Conservation (phyloP, 352 stramenopile species). For the Phytopythium vexans region DNA sequence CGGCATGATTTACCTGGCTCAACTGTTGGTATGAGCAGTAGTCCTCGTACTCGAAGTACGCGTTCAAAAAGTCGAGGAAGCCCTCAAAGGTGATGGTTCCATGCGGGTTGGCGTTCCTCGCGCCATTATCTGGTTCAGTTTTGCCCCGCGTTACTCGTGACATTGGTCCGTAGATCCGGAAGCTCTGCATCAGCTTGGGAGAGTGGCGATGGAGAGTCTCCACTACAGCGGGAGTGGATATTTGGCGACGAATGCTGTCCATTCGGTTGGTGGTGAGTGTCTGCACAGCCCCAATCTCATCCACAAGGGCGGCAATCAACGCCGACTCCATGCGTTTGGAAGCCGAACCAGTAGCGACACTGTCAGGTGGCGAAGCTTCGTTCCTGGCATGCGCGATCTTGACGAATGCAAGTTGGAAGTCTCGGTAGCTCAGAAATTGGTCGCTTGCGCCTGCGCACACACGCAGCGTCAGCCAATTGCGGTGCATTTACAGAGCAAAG, state of each 20-base stretch:
- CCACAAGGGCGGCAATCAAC: slow-evolving; percentile 25
- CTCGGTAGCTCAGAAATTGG: slow-evolving; percentile 43
- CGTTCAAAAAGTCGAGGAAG: slow-evolving; percentile 77
- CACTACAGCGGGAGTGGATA: slow-evolving; percentile 40
- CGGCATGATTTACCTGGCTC: slow-evolving; percentile 7
- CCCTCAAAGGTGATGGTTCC: slow-evolving; percentile 55
- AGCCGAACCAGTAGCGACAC: slow-evolving; percentile 2
- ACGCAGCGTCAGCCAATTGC: background rate
- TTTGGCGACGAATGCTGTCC: slow-evolving; percentile 44
- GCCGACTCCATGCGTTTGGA: slow-evolving; percentile 23
- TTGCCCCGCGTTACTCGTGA: slow-evolving; percentile 12
- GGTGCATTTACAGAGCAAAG: background rate
- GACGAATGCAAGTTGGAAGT: slow-evolving; percentile 52
- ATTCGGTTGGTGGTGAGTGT: slow-evolving; percentile 11
- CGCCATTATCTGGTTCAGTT: slow-evolving; percentile 1
- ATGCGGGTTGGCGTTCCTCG: slow-evolving; percentile 8
- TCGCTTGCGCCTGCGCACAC: slow-evolving; percentile 29
- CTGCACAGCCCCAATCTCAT: slow-evolving; percentile 14
- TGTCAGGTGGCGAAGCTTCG: background rate
- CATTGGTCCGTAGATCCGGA: slow-evolving; percentile 51
- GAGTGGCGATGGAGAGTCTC: slow-evolving; percentile 49
- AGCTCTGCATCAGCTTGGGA: slow-evolving; percentile 44
- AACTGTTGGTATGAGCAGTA: slow-evolving; percentile 55
- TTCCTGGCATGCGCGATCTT: slow-evolving; percentile 36
- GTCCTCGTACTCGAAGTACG: slow-evolving; percentile 77